Base-by-base conservation (phyloP, 129 eudicot species). In the Silybum marianum region DNA sequence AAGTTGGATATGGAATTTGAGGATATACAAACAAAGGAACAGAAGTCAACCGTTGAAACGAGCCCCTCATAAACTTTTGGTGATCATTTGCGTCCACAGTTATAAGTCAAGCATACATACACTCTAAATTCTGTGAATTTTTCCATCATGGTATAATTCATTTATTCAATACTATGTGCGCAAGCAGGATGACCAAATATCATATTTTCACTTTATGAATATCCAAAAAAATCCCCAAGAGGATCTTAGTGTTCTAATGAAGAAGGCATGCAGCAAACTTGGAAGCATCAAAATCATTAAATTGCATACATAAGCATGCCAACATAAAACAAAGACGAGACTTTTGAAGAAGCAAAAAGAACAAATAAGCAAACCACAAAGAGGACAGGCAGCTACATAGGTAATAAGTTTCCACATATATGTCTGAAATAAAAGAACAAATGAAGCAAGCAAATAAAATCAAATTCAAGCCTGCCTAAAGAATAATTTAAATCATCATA, bases 311-410 rank as follows among this genome's bases (percentile, higher is more conserved):
- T 48, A 48, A 44, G 13, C 54, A 44, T 44, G 18, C 18, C 54
- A 44, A 44, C 16, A 48, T 48, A 48, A 32, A 44, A 48, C 60
- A 48, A 48, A 48, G 60, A 48, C 60, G n/a, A 14, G 65, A 22
- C 65, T 58, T 58, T 58, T 58, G 65, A 58, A 58, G 65, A 58
- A 16, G 65, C 65, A 58, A 58, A 51, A 51, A 14, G 1, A 18
- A 8, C 65, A 54, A 54, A 54, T 54, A 54, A 18, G 63, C 63
- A 54, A 54, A 54, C 63, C 63, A 54, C 21, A 54, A 16, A 54
- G 5, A 54, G 22, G 22, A 54, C 63, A 30, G 8, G 51, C 54
- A 60, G 80, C 71, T 76, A 76, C 80, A 76, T 19, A 60, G 80
- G 58, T 34, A 34, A 28, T 24, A 76, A 62, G 58, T 68, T 76